phyloP scores from a whole-genome alignment of 495 filamentous ascomycete species.

The Aspergillus avenaceus region DNA sequence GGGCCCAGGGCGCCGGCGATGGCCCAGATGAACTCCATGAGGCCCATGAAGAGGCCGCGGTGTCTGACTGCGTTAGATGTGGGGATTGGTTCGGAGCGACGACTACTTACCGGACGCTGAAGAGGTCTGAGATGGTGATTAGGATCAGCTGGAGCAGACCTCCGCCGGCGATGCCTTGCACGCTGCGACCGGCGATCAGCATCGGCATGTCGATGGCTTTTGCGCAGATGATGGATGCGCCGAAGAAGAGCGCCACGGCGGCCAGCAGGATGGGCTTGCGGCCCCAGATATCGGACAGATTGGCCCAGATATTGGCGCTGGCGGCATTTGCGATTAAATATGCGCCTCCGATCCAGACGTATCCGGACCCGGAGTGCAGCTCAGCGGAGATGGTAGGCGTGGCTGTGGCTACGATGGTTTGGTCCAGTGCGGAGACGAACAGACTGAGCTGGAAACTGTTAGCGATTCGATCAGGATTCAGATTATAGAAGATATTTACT shows the following conservation, averaged over 20 bases:
- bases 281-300: conserved; percentile 59
- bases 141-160: conserved; percentile 50
- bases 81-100: neutral
- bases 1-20: conserved; percentile 59
- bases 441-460: conserved; percentile 30
- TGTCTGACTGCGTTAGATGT: conserved; percentile 18
- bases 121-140: conserved; percentile 55
- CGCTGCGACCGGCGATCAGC: conserved; percentile 50
- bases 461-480: neutral
- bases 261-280: conserved; percentile 49
- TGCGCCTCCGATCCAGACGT: conserved; percentile 64
- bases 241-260: conserved; percentile 41
- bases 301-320: conserved; percentile 52
- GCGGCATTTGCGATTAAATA: conserved; percentile 56
- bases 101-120: conserved; percentile 47
- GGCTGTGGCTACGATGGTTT: conserved; percentile 59
- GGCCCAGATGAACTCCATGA: conserved; percentile 54
- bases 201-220: conserved; percentile 45
- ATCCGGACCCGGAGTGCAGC: conserved; percentile 56
- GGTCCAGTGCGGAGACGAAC: conserved; percentile 60
- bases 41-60: conserved; percentile 50
- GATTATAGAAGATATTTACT: conserved; percentile 11
- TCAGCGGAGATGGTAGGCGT: conserved; percentile 55
- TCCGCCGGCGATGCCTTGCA: conserved; percentile 54
- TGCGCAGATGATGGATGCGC: conserved; percentile 46